Evolutionary conservation across 495 filamentous ascomycete species (phyloP), one percentile per base, ranked within the genome.

Genomic region (Aspergillus homomorphus): DNA sequence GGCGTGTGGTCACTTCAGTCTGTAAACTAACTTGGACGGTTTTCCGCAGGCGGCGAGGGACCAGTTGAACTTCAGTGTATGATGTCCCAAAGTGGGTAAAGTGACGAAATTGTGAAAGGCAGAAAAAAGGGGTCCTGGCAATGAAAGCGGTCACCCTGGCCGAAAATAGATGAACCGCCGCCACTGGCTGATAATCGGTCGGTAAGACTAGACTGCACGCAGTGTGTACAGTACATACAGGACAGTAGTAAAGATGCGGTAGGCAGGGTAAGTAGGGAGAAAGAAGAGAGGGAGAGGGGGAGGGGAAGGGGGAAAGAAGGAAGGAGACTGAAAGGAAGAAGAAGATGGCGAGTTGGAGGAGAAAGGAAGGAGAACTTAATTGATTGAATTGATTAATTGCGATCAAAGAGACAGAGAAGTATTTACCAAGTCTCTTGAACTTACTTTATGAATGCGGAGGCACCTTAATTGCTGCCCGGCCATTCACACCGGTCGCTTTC

Each of bases 401-500:
- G n/a, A n/a, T n/a, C n/a, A n/a, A 48, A 54, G 24, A 28, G 20
- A 61, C 43, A n/a, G 24, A 23, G 19, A 42, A 57, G 1, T 0
- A 44, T 6, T 21, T 18, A 30, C n/a, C 21, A 42, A 44, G 51
- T 42, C 42, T 26, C 28, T 15, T 8, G 14, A 38, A 38, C 7
- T 38, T 38, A 28, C 26, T 28, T n/a, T n/a, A n/a, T 12, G 56
- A 38, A 9, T 53, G 38, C 43, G 22, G 43, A 53, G 49, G 46
- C 42, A 54, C 45, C 41, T 54, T 60, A 51, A 60, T 51, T 48
- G 33, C 19, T 38, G 44, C 30, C 28, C 12, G 24, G 45, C 58
- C 58, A 60, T 45, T 60, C 52, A 60, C 52, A 60, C 12, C n/a
- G 52, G 45, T 38, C 33, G 33, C 33, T 38, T n/a, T 38, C 33